These are phyloP conservation scores for Solanum etuberosum DNA, from an alignment of 257 asterid species.

Conservation along the genomic window DNA sequence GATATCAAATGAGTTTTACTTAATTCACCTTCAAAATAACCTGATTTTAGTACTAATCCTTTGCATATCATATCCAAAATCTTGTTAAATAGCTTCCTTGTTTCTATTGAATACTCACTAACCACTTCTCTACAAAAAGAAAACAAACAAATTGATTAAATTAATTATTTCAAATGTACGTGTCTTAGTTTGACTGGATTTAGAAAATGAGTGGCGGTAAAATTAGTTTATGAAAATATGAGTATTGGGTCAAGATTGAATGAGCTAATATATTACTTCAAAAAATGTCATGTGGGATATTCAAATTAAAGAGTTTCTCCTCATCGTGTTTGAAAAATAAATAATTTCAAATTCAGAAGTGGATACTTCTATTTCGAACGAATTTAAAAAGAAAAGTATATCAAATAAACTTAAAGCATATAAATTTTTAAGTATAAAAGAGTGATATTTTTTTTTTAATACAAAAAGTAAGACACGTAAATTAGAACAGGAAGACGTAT, in stretches of 20 bases:
- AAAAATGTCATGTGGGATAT: background rate
- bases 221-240: no score
- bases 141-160: background rate
- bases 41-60: constrained; percentile 33
- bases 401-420: no score
- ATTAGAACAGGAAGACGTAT: background rate
- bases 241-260: no score
- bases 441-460: background rate
- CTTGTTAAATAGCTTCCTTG: constrained; percentile 24
- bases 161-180: no score
- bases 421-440: background rate
- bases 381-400: no score
- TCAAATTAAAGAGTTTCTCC: no score
- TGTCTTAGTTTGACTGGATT: no score
- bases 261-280: background rate
- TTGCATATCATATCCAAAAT: constrained; percentile 37
- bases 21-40: constrained; percentile 28
- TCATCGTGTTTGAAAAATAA: background rate
- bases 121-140: constrained; percentile 7
- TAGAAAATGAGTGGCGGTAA: no score
- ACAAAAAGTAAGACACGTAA: background rate
- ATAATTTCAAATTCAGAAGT: no score
- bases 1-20: constrained; percentile 32
- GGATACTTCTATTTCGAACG: no score
- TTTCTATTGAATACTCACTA: constrained; percentile 26